Evolutionary conservation across 306 rosid species (phyloP).

Genomic region (Quercus variabilis): DNA sequence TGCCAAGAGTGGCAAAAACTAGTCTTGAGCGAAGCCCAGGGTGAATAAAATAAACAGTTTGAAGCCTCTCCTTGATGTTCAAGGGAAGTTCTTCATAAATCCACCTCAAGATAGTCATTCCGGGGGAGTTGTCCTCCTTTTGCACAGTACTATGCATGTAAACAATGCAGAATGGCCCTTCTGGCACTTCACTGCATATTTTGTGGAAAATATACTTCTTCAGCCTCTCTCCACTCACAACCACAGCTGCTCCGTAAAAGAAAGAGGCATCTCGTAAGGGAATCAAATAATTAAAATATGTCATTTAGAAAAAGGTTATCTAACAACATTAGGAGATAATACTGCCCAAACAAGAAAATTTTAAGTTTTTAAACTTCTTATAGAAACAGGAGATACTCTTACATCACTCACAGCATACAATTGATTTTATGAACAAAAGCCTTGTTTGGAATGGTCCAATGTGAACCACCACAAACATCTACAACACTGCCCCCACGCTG

Average conservation of each 20-base stretch:
- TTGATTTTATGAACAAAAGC: not conserved
- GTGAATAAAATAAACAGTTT: slow-evolving; percentile 73
- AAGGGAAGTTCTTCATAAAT: slow-evolving; percentile 85
- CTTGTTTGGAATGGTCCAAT: not conserved
- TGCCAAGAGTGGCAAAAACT: slow-evolving; percentile 78
- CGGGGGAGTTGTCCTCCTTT: slow-evolving; percentile 91
- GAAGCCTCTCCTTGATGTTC: slow-evolving; percentile 77
- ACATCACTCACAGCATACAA: not conserved
- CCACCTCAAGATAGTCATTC: slow-evolving; percentile 91
- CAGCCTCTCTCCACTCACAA: slow-evolving; percentile 76
- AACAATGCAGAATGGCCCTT: slow-evolving; percentile 77
- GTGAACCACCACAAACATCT: not conserved
- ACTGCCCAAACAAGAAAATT: not conserved
- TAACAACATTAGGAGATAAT: not conserved
- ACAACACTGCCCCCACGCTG: not conserved
- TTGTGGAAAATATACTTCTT: slow-evolving; percentile 73
- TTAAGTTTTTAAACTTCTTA: not conserved
- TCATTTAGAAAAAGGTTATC: not conserved
- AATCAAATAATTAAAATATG: not conserved
- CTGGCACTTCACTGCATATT: slow-evolving; percentile 63
- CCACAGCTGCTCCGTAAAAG: slow-evolving; percentile 52
- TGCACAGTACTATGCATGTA: slow-evolving; percentile 82
- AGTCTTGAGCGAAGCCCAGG: slow-evolving; percentile 92
- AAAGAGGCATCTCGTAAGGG: slow-evolving; percentile 12
- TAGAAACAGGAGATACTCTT: not conserved